phyloP scores from a whole-genome alignment of 2,329 filamentous ascomycete genomes.

The Elsinoe fawcettii region DNA sequence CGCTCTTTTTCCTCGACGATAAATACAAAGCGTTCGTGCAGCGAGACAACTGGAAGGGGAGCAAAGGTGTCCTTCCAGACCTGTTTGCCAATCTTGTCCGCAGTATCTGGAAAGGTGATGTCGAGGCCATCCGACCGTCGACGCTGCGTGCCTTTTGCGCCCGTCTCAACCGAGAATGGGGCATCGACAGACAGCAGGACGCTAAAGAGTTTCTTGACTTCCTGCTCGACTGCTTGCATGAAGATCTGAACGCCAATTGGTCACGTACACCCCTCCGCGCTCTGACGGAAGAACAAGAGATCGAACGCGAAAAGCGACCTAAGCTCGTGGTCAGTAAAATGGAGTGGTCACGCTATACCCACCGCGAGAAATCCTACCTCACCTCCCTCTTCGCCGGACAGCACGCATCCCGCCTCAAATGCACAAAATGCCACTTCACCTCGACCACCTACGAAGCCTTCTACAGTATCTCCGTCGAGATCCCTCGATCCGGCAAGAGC shows the following conservation, averaged over 20 bases:
- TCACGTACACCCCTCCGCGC: slow-evolving; percentile 50
- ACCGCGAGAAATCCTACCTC: slow-evolving; percentile 66
- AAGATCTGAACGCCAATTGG: slow-evolving; percentile 72
- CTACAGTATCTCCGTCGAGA: slow-evolving; percentile 63
- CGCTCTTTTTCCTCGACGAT: slow-evolving; percentile 57
- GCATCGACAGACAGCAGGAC: slow-evolving; percentile 74
- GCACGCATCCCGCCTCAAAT: slow-evolving; percentile 54
- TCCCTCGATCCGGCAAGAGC: slow-evolving; percentile 52
- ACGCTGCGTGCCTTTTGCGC: slow-evolving; percentile 54
- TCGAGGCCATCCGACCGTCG: slow-evolving; percentile 37
- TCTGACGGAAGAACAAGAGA: slow-evolving; percentile 53
- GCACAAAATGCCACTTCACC: slow-evolving; percentile 53
- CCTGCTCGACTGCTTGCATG: slow-evolving; percentile 69
- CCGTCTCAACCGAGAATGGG: slow-evolving; percentile 59
- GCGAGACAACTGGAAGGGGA: slow-evolving; percentile 57
- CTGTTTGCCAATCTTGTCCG: slow-evolving; percentile 55
- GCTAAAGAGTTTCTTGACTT: slow-evolving; percentile 85
- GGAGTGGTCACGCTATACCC: slow-evolving; percentile 66
- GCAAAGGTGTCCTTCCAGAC: slow-evolving; percentile 53
- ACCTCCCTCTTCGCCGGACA: slow-evolving; percentile 72
- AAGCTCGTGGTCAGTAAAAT: slow-evolving; percentile 59
- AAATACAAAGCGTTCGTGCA: slow-evolving; percentile 54
- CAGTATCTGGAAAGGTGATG: slow-evolving; percentile 55
- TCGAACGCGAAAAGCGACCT: slow-evolving; percentile 52
- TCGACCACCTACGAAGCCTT: slow-evolving; percentile 63